phyloP scores from a whole-genome alignment of 257 asterid species.

The Coffea canephora region DNA sequence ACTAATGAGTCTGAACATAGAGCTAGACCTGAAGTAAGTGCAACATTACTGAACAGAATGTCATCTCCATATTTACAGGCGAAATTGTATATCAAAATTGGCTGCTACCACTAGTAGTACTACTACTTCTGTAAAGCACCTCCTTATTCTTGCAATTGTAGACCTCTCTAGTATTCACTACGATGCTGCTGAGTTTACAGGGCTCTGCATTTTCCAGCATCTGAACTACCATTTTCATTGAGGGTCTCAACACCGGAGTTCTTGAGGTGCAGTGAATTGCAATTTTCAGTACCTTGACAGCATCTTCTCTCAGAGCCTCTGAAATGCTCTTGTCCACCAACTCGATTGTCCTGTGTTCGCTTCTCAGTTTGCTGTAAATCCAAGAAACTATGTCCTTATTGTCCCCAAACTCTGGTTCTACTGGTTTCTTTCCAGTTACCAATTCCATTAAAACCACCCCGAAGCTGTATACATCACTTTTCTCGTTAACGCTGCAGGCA shows the following conservation, averaged over 20 bases:
- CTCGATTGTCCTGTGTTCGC: slow-evolving; percentile 14
- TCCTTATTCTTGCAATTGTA: slow-evolving; percentile 16
- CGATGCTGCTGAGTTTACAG: slow-evolving; percentile 24
- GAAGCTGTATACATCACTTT: slow-evolving; percentile 47
- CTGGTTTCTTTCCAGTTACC: slow-evolving; percentile 38
- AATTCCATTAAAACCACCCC: slow-evolving; percentile 46
- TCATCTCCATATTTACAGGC: slow-evolving; percentile 2
- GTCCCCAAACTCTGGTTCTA: slow-evolving; percentile 39
- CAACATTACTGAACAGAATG: background rate
- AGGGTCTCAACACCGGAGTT: slow-evolving; percentile 33
- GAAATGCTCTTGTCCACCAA: slow-evolving; percentile 35
- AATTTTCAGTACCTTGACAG: slow-evolving; percentile 31
- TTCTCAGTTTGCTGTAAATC: slow-evolving; percentile 33
- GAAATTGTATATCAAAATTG: slow-evolving; percentile 17
- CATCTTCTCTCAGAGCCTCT: slow-evolving; percentile 31
- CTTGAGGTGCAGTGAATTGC: slow-evolving; percentile 45
- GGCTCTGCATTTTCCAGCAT: slow-evolving; percentile 47
- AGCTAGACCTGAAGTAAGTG: background rate
- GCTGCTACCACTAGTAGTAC: slow-evolving; percentile 3
- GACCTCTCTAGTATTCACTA: slow-evolving; percentile 12
- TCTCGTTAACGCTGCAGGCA: slow-evolving; percentile 35
- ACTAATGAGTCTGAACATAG: background rate
- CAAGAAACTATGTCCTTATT: slow-evolving; percentile 37
- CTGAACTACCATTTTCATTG: slow-evolving; percentile 44
- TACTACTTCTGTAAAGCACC: background rate